Percentiles rank a stretch among this genome's conserved stretches.
These are phyloP conservation scores for Euphorbia celastroides DNA, from an alignment of 441 rosid species.

Conservation along the genomic window DNA sequence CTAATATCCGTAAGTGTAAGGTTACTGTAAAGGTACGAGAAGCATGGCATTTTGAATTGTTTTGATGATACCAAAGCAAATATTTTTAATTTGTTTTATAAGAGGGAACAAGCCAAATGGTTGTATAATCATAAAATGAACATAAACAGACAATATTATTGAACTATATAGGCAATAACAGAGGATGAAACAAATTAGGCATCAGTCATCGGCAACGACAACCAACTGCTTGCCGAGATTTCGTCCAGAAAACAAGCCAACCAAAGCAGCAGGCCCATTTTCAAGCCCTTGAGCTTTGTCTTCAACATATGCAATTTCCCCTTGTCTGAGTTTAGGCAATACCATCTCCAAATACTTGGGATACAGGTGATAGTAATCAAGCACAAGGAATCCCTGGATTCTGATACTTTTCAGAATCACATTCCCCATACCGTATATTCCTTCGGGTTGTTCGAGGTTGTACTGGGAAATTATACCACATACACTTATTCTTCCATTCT, in stretches of 20 bases:
- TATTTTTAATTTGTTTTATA: background rate
- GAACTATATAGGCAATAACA: background rate
- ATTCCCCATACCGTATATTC: conserved; percentile 38
- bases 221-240: background rate
- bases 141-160: too few species aligned
- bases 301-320: background rate
- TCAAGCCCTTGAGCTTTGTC: background rate
- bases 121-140: background rate
- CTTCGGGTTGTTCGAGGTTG: conserved; percentile 32
- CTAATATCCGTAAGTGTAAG: too few species aligned
- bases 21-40: too few species aligned
- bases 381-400: conserved; percentile 56
- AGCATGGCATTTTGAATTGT: too few species aligned
- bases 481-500: conserved; percentile 49
- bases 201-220: background rate
- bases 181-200: background rate
- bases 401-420: conserved; percentile 40
- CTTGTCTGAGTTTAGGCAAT: conserved; percentile 33
- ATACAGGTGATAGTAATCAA: conserved; percentile 40
- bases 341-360: conserved; percentile 43
- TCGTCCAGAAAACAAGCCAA: background rate
- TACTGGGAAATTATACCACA: conserved; percentile 70
- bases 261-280: background rate
- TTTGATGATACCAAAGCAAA: too few species aligned
- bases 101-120: background rate